Evolutionary conservation across 1,284 basidiomycete genomes (phyloP), one percentile per base, ranked within the genome.

Genomic region (Moniliella sp.): DNA sequence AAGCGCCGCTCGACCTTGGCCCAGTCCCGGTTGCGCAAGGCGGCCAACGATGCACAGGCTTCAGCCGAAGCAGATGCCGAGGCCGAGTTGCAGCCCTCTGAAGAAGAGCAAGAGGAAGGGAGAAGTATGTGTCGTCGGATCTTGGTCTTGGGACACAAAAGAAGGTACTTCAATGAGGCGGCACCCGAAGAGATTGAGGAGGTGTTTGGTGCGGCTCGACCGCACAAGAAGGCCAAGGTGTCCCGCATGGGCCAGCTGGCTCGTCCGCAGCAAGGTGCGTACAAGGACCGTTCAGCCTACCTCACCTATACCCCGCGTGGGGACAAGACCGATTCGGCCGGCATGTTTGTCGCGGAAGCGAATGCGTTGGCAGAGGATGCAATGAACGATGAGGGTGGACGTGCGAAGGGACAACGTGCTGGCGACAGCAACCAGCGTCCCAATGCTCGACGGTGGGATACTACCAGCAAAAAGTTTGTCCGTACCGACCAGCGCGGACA

Each of bases 381-480:
- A 16, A 17, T 25, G 28, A n/a, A 35, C 50, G 48, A 33, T 51
- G 64, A 30, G 26, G 11, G 27, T 15, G 2, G 26, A 28, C 9
- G n/a, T n/a, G n/a, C n/a, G n/a, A n/a, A n/a, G n/a, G n/a, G n/a
- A n/a, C n/a, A n/a, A n/a, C n/a, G n/a, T n/a, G n/a, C n/a, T n/a
- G 27, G 33, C 14, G 43, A 37, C n/a, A n/a, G n/a, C 18, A 31
- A 38, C 1, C 25, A 62, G 63, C 11, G 64, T 13, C 35, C 54
- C 31, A 68, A 69, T 17, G 67, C 71, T 9, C 69, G 71, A 36
- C 72, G 65, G 18, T 99, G 91, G 91, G 86, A 94, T 62, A 77
- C 79, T 48, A 93, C 88, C 65, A 88, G 83, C 64, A 93, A 93
- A 61, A 83, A 79, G 51, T 94, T 94, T 46, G 67, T 91, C 25